These are phyloP conservation scores for Penicillium sp. DNA, from an alignment of 2,329 filamentous ascomycete genomes.

Conservation along the genomic window DNA sequence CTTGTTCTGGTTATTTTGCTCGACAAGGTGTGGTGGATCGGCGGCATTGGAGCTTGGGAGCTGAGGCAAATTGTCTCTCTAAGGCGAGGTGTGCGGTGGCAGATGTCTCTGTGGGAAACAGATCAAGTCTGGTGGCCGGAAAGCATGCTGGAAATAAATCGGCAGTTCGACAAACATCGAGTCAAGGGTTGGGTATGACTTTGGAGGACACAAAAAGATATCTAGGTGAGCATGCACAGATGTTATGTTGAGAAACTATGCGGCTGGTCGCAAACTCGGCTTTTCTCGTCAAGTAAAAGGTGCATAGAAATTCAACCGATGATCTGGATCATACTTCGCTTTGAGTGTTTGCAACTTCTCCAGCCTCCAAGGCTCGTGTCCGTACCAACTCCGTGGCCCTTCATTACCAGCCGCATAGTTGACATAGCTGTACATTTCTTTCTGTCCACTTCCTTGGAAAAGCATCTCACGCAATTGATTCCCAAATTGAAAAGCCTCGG, in stretches of 20 bases:
- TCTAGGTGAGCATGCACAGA: no score
- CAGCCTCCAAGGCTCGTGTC: background rate
- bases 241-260: no score
- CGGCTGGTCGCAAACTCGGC: no score
- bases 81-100: background rate
- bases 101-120: background rate
- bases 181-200: background rate
- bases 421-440: background rate
- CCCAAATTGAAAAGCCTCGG: background rate
- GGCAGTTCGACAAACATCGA: conserved; percentile 4
- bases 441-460: background rate
- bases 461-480: background rate
- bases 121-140: background rate
- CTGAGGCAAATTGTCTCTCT: background rate
- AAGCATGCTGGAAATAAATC: conserved; percentile 1
- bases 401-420: background rate
- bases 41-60: background rate
- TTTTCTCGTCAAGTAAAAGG: background rate
- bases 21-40: conserved; percentile 6
- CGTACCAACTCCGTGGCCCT: background rate
- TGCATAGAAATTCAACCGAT: background rate
- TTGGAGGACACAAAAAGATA: no score
- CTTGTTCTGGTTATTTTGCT: conserved; percentile 3
- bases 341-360: background rate
- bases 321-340: background rate